Percentiles rank a stretch among this genome's conserved stretches.
Conservation (phyloP, 495 filamentous ascomycete genomes). For the Talaromyces trachyspermus region DNA sequence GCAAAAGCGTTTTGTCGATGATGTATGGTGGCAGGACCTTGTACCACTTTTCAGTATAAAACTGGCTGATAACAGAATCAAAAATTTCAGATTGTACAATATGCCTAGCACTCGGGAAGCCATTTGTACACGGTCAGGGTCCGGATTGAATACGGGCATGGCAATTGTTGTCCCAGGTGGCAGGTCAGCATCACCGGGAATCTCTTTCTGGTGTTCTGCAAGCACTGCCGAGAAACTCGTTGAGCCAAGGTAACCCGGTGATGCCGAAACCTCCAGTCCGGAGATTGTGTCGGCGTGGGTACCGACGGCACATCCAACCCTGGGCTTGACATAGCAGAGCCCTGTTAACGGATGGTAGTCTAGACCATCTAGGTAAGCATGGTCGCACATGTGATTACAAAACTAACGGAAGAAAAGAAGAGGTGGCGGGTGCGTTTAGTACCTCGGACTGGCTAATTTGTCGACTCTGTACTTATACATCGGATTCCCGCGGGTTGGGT, state of each 20-base stretch:
- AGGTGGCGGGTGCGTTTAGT: not conserved
- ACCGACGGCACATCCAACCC: not conserved
- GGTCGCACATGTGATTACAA: no score
- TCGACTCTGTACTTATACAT: conserved; percentile 2
- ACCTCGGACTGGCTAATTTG: not conserved
- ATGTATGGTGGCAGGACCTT: conserved; percentile 2
- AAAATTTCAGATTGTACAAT: conserved; percentile 26
- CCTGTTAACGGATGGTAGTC: not conserved
- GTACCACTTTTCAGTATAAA: conserved; percentile 12
- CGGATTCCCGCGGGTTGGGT: not conserved
- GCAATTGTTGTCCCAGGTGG: conserved; percentile 20
- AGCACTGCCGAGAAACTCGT: conserved; percentile 44
- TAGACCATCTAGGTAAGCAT: not conserved
- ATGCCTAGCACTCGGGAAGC: conserved; percentile 36
- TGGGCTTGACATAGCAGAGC: conserved; percentile 20
- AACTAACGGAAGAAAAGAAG: no score
- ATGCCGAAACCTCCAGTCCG: conserved; percentile 20
- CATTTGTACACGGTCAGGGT: conserved; percentile 28
- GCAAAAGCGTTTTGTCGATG: conserved; percentile 6
- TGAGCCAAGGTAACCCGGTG: conserved; percentile 42
- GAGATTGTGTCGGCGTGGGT: conserved; percentile 12
- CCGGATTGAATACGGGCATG: conserved; percentile 13
- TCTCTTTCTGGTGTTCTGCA: conserved; percentile 30
- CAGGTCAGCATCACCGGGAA: conserved; percentile 30
- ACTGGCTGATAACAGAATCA: conserved; percentile 21